Evolutionary conservation across 495 filamentous ascomycete species (phyloP), one percentile per base, ranked within the genome.

Genomic region (Chaetomidium leptoderma): DNA sequence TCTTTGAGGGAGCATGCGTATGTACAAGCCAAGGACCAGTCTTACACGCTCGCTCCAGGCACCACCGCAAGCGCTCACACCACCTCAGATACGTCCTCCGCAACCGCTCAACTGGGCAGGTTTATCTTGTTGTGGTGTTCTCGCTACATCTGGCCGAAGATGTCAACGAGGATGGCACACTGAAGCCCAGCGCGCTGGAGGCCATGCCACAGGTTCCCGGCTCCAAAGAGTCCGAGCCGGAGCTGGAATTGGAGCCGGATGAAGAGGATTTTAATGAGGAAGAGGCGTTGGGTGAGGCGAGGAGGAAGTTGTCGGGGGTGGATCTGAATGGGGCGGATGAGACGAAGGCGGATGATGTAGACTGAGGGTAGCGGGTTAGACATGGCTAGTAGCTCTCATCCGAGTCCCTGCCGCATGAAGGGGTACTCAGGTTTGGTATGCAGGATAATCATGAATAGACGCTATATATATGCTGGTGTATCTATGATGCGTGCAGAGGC

Each of bases 61-160:
- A 62, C 30, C 58, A 61, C 7, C 70, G 58, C 55, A 78, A 72
- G 70, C 83, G 77, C 74, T 78, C 79, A 72, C 86, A 91, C 71
- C 77, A 80, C 53, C 77, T 90, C 71, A 90, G 91, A 75, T 97
- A 96, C 76, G 86, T 91, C 35, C 79, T 97, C 59, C 92, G 88
- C 64, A 86, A 96, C 67, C 78, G 79, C 33, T 72, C 72, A 6
- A 91, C 87, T 6, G 80, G 79, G 23, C 79, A 85, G 21, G 78
- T 86, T 21, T 89, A 93, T 63, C 78, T 95, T 23, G 89, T 92
- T 24, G 77, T 98, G 16, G 65, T 88, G 17, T 91, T 97, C 69
- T 85, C 84, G 27, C 76, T 95, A 2, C 76, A 92, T 55, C 74
- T 81, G 5, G 81, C 78, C 43, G 84, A 87, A 53, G 74, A 83